A percentile compares a stretch with the other conserved stretches of the same genome.
phyloP scores from a whole-genome alignment of 2,329 filamentous ascomycete genomes.

The Ascomycota sp. region DNA sequence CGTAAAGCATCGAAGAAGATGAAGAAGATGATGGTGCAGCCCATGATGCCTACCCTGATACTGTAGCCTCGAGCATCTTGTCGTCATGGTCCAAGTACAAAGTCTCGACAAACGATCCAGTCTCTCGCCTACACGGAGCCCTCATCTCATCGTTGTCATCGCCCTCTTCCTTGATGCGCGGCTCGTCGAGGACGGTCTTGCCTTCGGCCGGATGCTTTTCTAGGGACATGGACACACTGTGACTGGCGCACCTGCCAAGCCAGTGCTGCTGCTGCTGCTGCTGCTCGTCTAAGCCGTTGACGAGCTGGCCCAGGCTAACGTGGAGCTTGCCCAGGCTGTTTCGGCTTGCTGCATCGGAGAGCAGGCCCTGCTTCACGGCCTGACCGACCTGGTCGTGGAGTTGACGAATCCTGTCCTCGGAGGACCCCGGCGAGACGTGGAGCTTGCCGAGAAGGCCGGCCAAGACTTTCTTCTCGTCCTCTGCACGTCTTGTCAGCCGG shows the following conservation, averaged over 20 bases:
- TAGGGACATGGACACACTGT: conserved; percentile 19
- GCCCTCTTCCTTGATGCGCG: conserved; percentile 26
- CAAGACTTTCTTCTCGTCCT: conserved; percentile 72
- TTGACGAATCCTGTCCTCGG: conserved; percentile 34
- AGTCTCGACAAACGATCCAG: conserved; percentile 18
- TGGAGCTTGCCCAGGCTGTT: conserved; percentile 51
- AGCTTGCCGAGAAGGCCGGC: conserved; percentile 66
- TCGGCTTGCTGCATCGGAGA: conserved; percentile 38
- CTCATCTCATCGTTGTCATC: conserved; percentile 14
- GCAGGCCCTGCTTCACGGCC: conserved; percentile 40
- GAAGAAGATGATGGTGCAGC: too few species aligned
- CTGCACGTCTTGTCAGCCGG: conserved; percentile 17
- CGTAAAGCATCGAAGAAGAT: too few species aligned
- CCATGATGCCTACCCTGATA: too few species aligned
- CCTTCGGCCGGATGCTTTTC: conserved; percentile 15
- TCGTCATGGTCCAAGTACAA: conserved; percentile 20
- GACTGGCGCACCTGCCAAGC: conserved; percentile 18
- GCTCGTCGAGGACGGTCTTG: conserved; percentile 19
- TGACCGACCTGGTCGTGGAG: conserved; percentile 36
- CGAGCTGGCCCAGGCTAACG: conserved; percentile 45
- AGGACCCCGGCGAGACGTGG: conserved; percentile 49
- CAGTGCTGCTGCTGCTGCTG: conserved; percentile 17
- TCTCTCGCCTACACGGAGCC: background rate
- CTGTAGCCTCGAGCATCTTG: conserved; percentile 10
- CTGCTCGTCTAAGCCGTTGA: conserved; percentile 34